These are phyloP conservation scores for Verticillium klebahnii DNA, from an alignment of 2,329 filamentous ascomycete species.

Conservation along the genomic window DNA sequence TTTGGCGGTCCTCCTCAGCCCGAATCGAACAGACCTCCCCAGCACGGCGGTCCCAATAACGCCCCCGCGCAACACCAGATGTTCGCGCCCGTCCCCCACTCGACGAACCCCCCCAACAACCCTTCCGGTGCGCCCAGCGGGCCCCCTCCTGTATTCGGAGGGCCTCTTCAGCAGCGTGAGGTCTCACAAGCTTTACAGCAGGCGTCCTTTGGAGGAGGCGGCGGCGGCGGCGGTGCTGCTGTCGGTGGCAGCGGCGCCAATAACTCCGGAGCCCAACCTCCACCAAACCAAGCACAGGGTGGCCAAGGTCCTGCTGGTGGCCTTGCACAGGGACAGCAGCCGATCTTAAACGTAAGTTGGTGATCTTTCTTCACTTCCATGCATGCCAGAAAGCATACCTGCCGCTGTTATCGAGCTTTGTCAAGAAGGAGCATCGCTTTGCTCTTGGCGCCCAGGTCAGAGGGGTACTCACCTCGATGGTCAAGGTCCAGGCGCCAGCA, in stretches of 20 bases:
- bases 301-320: conserved; percentile 37
- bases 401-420: background rate
- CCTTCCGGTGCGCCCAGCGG: conserved; percentile 56
- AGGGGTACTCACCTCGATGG: too few relatives aligned
- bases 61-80: conserved; percentile 48
- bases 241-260: conserved; percentile 7
- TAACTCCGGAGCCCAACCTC: conserved; percentile 25
- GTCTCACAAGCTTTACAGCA: conserved; percentile 54
- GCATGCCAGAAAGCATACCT: too few relatives aligned
- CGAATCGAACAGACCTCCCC: conserved; percentile 45
- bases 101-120: conserved; percentile 43
- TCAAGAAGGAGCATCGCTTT: background rate
- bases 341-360: conserved; percentile 68
- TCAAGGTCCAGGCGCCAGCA: too few relatives aligned
- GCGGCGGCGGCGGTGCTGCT: conserved; percentile 28
- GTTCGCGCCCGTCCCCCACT: conserved; percentile 50
- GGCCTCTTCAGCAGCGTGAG: conserved; percentile 59
- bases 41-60: conserved; percentile 45
- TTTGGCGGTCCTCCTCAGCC: conserved; percentile 53
- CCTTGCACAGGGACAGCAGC: conserved; percentile 74
- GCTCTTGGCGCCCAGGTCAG: too few relatives aligned
- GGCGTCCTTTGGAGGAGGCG: conserved; percentile 50
- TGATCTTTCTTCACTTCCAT: background rate
- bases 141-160: conserved; percentile 63
- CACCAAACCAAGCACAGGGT: background rate